A percentile compares a stretch with the other conserved stretches of the same genome.
Conservation (phyloP, 2,329 filamentous ascomycete genomes). For the Fusarium aywerte region DNA sequence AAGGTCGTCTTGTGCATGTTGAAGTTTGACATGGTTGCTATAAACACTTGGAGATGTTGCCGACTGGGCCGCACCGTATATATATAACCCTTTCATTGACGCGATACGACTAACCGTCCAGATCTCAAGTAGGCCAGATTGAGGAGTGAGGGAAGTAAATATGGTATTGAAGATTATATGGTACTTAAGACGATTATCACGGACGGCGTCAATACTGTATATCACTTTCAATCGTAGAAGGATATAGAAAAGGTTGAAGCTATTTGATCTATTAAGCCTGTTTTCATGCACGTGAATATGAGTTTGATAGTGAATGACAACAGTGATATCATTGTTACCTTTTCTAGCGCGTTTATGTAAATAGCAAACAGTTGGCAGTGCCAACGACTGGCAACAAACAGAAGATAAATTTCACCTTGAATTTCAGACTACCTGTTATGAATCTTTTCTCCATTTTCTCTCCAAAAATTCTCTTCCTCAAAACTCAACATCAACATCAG, state of each 20-base stretch:
- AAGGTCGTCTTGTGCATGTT: no score
- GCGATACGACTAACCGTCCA: no score
- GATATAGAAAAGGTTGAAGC: not conserved
- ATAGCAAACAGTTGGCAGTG: not conserved
- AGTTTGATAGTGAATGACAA: not conserved
- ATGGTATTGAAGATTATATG: constrained; percentile 69
- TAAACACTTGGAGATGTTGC: constrained; percentile 65
- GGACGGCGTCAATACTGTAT: constrained; percentile 41
- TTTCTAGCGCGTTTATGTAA: no score
- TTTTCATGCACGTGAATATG: not conserved
- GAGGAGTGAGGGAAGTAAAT: constrained; percentile 64
- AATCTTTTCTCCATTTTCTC: not conserved
- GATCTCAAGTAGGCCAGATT: no score
- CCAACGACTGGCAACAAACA: not conserved
- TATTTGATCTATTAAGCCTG: not conserved
- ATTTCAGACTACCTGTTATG: not conserved
- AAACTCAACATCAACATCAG: no score
- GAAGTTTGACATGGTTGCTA: constrained; percentile 76
- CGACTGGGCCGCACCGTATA: constrained; percentile 45
- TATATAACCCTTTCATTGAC: constrained; percentile 2
- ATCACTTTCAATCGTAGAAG: constrained; percentile 1
- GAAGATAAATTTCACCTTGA: not conserved
- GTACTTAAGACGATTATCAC: constrained; percentile 65
- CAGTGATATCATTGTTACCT: not conserved
- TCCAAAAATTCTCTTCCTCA: no score